These are phyloP conservation scores for Rhodosporidiobolus sp. DNA, from an alignment of 768 basidiomycete genomes.

Conservation along the genomic window DNA sequence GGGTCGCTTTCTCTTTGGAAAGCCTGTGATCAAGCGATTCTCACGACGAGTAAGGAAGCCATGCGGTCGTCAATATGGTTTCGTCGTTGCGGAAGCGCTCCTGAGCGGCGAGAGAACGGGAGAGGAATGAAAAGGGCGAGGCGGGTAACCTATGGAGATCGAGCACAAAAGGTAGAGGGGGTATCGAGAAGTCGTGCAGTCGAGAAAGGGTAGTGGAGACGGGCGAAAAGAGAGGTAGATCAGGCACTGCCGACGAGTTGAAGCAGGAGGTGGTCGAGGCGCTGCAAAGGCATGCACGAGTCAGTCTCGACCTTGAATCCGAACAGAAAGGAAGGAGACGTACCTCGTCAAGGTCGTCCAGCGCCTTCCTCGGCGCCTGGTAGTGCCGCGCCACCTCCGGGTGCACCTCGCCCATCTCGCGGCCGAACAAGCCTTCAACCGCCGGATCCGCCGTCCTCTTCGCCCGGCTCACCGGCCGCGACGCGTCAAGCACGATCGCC, in stretches of 20 bases:
- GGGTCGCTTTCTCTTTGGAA: too few relatives aligned
- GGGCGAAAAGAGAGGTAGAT: background rate
- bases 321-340: background rate
- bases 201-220: background rate
- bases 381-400: conserved; percentile 19
- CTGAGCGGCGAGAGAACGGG: too few relatives aligned
- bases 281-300: background rate
- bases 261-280: conserved; percentile 28
- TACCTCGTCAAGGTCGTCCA: conserved; percentile 32
- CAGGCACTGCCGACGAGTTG: background rate
- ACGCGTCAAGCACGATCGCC: conserved; percentile 24
- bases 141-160: too few relatives aligned
- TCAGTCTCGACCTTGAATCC: background rate
- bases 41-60: too few relatives aligned
- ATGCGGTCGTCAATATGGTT: too few relatives aligned
- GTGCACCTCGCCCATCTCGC: conserved; percentile 12
- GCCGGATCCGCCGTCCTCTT: background rate
- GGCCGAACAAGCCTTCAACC: conserved; percentile 31
- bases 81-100: too few relatives aligned
- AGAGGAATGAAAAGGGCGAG: too few relatives aligned
- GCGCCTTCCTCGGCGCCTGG: conserved; percentile 8
- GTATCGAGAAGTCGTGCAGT: too few relatives aligned
- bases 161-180: too few relatives aligned
- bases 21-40: too few relatives aligned
- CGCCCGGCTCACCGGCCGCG: too few relatives aligned